Conservation (phyloP, 305 asterid genomes). For the Lippia alba region DNA sequence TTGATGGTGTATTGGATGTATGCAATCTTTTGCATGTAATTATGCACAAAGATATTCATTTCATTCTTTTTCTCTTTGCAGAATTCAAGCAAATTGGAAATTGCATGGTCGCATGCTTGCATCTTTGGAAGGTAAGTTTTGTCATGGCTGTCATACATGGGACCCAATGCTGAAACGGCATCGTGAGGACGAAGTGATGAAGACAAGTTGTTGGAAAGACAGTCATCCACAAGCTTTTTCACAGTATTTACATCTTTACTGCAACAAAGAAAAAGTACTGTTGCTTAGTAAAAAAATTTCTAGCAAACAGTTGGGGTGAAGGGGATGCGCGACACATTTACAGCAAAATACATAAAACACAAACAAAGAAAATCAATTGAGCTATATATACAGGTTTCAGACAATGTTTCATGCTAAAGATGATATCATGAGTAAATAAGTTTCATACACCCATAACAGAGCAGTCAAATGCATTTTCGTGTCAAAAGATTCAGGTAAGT, state of each 20-base stretch:
- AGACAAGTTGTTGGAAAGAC: conserved; percentile 70
- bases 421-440: too few species aligned
- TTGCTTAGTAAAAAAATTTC: conserved; percentile 14
- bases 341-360: conserved; percentile 2
- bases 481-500: too few species aligned
- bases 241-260: conserved; percentile 93
- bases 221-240: conserved; percentile 93
- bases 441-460: too few species aligned
- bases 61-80: conserved; percentile 85
- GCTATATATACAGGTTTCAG: too few species aligned
- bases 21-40: conserved; percentile 90
- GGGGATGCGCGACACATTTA: conserved; percentile 15
- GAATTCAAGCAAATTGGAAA: conserved; percentile 67
- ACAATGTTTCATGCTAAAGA: background rate
- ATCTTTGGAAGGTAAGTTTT: conserved; percentile 80
- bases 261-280: conserved; percentile 42
- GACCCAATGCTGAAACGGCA: conserved; percentile 98
- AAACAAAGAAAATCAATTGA: conserved; percentile 4
- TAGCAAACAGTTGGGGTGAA: background rate
- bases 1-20: conserved; percentile 78
- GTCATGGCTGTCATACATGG: conserved; percentile 88
- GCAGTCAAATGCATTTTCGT: too few species aligned
- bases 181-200: conserved; percentile 97
- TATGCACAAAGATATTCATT: conserved; percentile 84
- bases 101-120: conserved; percentile 69